Conservation (phyloP, 129 eudicot genomes). For the Silybum marianum region DNA sequence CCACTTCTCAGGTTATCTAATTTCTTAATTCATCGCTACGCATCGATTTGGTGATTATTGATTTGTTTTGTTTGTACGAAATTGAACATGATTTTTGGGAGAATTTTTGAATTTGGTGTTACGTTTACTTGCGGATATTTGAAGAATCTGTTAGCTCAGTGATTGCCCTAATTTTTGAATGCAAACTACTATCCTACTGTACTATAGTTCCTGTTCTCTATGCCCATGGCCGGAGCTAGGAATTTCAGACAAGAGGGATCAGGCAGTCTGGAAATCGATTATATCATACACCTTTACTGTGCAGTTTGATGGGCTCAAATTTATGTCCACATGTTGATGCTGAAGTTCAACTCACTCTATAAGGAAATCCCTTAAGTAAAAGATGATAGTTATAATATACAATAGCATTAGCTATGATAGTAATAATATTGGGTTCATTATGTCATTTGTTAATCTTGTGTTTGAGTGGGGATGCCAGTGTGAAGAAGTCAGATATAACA, state of each 20-base stretch:
- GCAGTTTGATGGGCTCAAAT: background rate
- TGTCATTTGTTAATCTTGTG: slow-evolving; percentile 6
- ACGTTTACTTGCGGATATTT: background rate
- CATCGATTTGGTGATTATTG: background rate
- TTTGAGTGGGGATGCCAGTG: slow-evolving; percentile 13
- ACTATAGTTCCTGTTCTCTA: background rate
- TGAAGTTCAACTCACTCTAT: slow-evolving; percentile 3
- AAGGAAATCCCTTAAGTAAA: slow-evolving; percentile 5
- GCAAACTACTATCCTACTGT: background rate
- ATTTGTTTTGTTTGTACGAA: background rate
- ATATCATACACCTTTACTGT: too few species aligned
- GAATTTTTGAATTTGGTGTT: background rate
- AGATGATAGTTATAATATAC: background rate
- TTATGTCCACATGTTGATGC: slow-evolving; percentile 6
- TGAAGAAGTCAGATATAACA: slow-evolving; percentile 13
- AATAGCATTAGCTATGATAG: background rate
- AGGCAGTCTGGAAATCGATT: background rate
- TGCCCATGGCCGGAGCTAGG: too few species aligned
- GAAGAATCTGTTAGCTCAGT: background rate
- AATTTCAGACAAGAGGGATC: too few species aligned
- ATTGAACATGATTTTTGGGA: background rate
- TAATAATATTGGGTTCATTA: slow-evolving; percentile 15
- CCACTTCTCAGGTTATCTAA: slow-evolving; percentile 55
- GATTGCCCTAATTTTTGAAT: slow-evolving; percentile 10
- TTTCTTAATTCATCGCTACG: background rate